These are phyloP conservation scores for Ceratobasidium sp. DNA, from an alignment of 1,284 basidiomycete genomes.

Conservation along the genomic window DNA sequence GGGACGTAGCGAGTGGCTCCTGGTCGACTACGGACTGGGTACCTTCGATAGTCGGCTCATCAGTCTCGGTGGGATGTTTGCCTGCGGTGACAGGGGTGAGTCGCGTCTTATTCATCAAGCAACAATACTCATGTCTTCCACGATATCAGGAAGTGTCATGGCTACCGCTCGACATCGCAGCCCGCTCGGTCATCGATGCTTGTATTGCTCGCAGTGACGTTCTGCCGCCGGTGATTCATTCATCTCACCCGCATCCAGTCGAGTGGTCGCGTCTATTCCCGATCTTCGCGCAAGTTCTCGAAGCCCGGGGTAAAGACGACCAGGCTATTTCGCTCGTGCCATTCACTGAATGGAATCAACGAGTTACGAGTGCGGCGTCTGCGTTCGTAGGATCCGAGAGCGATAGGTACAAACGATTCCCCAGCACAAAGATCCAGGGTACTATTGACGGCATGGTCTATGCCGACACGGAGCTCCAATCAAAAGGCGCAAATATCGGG, in stretches of 20 bases:
- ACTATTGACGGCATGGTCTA: neutral
- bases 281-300: neutral
- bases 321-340: neutral
- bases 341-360: slow-evolving; percentile 21
- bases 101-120: neutral
- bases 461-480: neutral
- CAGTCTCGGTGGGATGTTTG: neutral
- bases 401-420: slow-evolving; percentile 9
- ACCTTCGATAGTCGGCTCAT: slow-evolving; percentile 34
- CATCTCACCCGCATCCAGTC: slow-evolving; percentile 22
- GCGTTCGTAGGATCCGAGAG: neutral
- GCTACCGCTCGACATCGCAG: slow-evolving; percentile 10
- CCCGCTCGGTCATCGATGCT: slow-evolving; percentile 24
- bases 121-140: neutral
- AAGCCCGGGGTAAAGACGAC: neutral
- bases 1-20: slow-evolving; percentile 41
- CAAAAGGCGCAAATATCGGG: neutral
- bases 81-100: slow-evolving; percentile 20
- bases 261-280: slow-evolving; percentile 1
- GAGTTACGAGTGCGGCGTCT: neutral
- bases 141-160: neutral
- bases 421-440: slow-evolving; percentile 1
- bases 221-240: slow-evolving; percentile 13
- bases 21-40: slow-evolving; percentile 46
- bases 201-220: neutral